A percentile compares a stretch with the other conserved stretches of the same genome.
phyloP scores from a whole-genome alignment of 306 rosid genomes.

The Neltuma alba region DNA sequence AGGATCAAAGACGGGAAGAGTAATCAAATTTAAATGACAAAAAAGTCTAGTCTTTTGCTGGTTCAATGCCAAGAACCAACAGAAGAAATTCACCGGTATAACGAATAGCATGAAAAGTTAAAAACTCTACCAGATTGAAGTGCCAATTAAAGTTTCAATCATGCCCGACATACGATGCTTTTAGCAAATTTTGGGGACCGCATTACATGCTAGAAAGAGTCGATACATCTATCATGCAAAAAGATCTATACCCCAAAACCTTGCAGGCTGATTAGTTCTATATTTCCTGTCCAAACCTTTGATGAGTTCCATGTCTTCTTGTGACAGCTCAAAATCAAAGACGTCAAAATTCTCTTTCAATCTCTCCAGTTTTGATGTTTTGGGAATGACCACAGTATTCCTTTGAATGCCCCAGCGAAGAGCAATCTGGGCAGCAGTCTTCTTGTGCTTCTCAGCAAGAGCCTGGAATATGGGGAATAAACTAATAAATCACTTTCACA shows the following conservation, averaged over 20 bases:
- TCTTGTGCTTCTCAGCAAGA: conserved; percentile 75
- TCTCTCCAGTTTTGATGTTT: conserved; percentile 78
- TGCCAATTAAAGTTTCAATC: conserved; percentile 19
- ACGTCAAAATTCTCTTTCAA: conserved; percentile 77
- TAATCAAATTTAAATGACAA: not conserved
- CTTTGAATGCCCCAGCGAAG: conserved; percentile 88
- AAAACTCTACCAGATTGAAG: conserved; percentile 1
- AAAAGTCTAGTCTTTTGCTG: not conserved
- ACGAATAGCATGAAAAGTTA: not conserved
- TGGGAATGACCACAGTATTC: conserved; percentile 76
- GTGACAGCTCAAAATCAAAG: conserved; percentile 65
- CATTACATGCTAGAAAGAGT: conserved; percentile 10
- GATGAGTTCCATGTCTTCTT: conserved; percentile 73
- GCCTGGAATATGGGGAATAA: conserved; percentile 46
- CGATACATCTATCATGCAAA: conserved; percentile 52
- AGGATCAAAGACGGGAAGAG: not conserved
- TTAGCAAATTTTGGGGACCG: not conserved
- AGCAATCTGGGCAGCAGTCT: conserved; percentile 68
- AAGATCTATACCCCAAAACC: conserved; percentile 83
- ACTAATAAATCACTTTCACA: not conserved
- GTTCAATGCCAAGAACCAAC: not conserved
- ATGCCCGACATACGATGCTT: not conserved
- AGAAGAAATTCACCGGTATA: not conserved
- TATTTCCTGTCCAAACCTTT: conserved; percentile 57
- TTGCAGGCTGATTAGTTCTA: conserved; percentile 77